phyloP scores from a whole-genome alignment of 352 stramenopile genomes.

The Phytopythium kandeliae region DNA sequence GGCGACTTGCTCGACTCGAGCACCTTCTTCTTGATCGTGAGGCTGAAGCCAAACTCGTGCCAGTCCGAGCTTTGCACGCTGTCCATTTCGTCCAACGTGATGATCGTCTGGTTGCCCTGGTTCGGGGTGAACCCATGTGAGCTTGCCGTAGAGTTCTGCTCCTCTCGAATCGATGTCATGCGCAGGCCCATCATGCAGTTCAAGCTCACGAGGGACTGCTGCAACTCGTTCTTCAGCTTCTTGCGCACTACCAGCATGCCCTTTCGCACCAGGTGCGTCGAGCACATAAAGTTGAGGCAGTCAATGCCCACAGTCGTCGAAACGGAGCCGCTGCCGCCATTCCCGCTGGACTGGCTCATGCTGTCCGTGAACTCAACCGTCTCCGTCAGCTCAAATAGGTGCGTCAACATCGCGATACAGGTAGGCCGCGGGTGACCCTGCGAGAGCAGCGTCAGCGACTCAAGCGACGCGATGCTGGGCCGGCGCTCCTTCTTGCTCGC shows the following conservation, averaged over 20 bases:
- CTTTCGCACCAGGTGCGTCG: constrained; percentile 72
- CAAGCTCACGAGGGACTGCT: constrained; percentile 58
- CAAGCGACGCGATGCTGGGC: constrained; percentile 44
- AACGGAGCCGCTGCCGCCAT: too few species aligned
- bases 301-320: constrained; percentile 71
- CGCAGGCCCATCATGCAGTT: constrained; percentile 88
- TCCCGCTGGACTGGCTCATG: constrained; percentile 17
- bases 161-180: constrained; percentile 54
- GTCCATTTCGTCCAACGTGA: constrained; percentile 82
- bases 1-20: constrained; percentile 12
- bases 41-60: constrained; percentile 65
- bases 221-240: constrained; percentile 77
- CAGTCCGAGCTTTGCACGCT: constrained; percentile 62
- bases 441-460: constrained; percentile 58
- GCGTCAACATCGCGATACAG: constrained; percentile 74
- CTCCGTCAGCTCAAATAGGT: constrained; percentile 81
- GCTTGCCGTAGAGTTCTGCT: constrained; percentile 23
- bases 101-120: constrained; percentile 56
- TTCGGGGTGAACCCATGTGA: constrained; percentile 41
- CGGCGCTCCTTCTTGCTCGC: constrained; percentile 24
- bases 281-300: constrained; percentile 83
- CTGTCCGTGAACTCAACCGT: constrained; percentile 79
- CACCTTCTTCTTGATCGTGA: constrained; percentile 63
- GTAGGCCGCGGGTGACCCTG: constrained; percentile 67
- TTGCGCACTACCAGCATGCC: constrained; percentile 59